Conservation (phyloP, 345 rosid species). For the Heritiera littoralis region DNA sequence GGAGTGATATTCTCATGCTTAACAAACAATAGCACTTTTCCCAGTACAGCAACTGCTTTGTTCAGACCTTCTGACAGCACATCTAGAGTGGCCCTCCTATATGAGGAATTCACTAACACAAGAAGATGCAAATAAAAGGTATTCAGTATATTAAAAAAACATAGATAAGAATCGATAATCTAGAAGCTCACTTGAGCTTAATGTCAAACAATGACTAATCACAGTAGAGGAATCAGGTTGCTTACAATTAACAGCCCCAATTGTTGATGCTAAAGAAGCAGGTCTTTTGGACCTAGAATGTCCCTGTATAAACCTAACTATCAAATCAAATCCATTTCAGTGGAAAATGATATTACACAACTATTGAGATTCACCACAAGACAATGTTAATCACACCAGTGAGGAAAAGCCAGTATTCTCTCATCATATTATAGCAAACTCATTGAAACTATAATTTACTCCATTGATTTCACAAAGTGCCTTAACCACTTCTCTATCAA, state of each 20-base stretch:
- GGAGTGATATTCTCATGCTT: conserved; percentile 64
- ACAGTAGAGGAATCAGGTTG: conserved; percentile 14
- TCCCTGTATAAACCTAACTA: conserved; percentile 40
- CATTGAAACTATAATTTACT: not conserved
- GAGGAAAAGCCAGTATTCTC: not conserved
- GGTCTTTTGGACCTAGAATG: conserved; percentile 49
- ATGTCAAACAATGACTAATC: not conserved
- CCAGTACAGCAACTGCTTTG: conserved; percentile 55
- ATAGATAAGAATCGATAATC: not conserved
- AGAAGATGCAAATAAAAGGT: conserved; percentile 13
- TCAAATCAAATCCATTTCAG: conserved; percentile 22
- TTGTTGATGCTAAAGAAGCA: conserved; percentile 45
- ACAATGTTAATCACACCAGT: not conserved
- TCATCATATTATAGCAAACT: not conserved
- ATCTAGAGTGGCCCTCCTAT: conserved; percentile 47
- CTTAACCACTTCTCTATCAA: not conserved
- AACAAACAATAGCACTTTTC: conserved; percentile 61
- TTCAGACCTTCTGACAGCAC: conserved; percentile 59
- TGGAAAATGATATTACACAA: conserved; percentile 8
- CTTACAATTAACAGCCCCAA: conserved; percentile 51
- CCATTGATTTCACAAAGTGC: not conserved
- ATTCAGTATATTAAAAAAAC: conserved; percentile 16
- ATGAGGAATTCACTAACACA: conserved; percentile 45
- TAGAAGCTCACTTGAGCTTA: not conserved
- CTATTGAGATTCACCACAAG: not conserved